phyloP scores from a whole-genome alignment of 345 rosid species.

The Pelargonium nanum region DNA sequence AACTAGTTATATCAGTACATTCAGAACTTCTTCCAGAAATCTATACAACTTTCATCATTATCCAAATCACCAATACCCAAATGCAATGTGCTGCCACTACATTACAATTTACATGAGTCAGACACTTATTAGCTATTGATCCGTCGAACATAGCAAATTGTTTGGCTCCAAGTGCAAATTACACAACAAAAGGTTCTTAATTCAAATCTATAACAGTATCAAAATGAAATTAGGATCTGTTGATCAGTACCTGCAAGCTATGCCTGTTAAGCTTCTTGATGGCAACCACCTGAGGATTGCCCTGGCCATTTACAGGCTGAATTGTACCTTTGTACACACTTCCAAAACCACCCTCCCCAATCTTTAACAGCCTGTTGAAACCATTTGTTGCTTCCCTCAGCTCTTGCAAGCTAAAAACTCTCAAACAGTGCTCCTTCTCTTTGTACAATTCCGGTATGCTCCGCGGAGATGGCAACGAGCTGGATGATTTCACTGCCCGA shows the following conservation, averaged over 20 bases:
- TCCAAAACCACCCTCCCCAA: slow-evolving; percentile 98
- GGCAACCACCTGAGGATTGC: slow-evolving; percentile 47
- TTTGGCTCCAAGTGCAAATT: no score
- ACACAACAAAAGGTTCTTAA: background rate
- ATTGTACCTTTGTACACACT: slow-evolving; percentile 75
- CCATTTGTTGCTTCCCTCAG: slow-evolving; percentile 61
- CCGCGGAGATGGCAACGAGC: slow-evolving; percentile 52
- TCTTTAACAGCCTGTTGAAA: slow-evolving; percentile 51
- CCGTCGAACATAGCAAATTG: background rate
- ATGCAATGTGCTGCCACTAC: background rate
- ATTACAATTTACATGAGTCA: no score
- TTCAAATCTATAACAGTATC: background rate
- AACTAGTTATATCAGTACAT: background rate
- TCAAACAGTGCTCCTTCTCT: slow-evolving; percentile 45
- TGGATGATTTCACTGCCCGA: slow-evolving; percentile 31
- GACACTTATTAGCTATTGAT: no score
- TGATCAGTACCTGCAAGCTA: slow-evolving; percentile 57
- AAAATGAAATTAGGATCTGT: background rate
- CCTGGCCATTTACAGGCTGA: slow-evolving; percentile 21
- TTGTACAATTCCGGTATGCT: slow-evolving; percentile 52
- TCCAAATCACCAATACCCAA: background rate
- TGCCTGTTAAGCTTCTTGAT: slow-evolving; percentile 72
- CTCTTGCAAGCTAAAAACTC: slow-evolving; percentile 56
- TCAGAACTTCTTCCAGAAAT: background rate
- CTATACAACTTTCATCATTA: no score